Evolutionary conservation across 2,329 filamentous ascomycete species (phyloP).

Genomic region (Talaromyces sp.): DNA sequence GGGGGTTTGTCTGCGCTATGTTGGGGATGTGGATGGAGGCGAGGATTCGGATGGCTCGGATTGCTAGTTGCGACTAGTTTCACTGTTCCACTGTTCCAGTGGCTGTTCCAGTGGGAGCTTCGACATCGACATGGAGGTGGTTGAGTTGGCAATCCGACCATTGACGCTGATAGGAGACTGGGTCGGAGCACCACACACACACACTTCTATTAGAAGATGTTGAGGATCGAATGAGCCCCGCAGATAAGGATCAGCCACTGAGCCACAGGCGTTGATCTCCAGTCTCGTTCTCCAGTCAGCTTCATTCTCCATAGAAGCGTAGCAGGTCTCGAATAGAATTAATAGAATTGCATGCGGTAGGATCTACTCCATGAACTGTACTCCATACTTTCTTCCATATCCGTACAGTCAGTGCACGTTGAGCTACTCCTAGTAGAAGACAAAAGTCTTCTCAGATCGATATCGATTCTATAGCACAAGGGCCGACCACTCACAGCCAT

Average conservation of each 20-base stretch:
- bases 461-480: not conserved
- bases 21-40: not conserved
- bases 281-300: not conserved
- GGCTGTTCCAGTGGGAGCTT: not conserved
- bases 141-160: not conserved
- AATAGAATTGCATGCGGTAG: too few species aligned
- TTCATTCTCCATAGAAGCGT: not conserved
- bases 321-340: too few species aligned
- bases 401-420: not conserved
- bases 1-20: not conserved
- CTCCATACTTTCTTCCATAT: not conserved
- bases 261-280: constrained; percentile 4
- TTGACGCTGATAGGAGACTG: not conserved
- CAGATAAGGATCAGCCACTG: constrained; percentile 7
- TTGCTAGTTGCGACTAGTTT: not conserved
- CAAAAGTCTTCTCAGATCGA: not conserved
- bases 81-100: not conserved
- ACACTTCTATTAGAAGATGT: too few species aligned
- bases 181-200: not conserved
- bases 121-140: not conserved
- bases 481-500: not conserved
- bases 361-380: not conserved
- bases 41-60: constrained; percentile 5
- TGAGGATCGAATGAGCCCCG: not conserved
- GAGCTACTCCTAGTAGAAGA: not conserved